These are phyloP conservation scores for Colletotrichum tofieldiae DNA, from an alignment of 2,329 filamentous ascomycete species.

Conservation along the genomic window DNA sequence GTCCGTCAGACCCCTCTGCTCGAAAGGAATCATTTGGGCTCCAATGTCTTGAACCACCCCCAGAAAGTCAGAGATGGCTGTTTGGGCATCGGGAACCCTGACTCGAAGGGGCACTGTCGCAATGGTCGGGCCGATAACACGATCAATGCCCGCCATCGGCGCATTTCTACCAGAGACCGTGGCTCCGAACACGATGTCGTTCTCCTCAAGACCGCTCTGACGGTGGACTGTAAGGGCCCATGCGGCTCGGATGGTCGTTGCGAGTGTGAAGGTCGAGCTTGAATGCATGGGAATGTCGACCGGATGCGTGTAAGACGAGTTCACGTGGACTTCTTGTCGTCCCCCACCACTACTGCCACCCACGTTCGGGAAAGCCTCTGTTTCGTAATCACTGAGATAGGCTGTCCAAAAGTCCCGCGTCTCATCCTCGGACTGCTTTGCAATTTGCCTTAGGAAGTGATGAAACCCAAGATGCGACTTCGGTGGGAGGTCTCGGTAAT, in stretches of 20 bases:
- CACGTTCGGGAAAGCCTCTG: neutral
- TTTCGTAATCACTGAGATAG: neutral
- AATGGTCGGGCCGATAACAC: slow-evolving; percentile 45
- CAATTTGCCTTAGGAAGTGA: neutral
- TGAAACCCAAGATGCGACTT: neutral
- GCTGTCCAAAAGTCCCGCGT: neutral
- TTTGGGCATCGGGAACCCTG: neutral
- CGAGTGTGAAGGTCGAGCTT: neutral
- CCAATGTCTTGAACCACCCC: slow-evolving; percentile 48
- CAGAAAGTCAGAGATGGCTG: slow-evolving; percentile 33
- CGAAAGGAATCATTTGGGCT: slow-evolving; percentile 47
- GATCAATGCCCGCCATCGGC: slow-evolving; percentile 43
- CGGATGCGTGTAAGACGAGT: neutral
- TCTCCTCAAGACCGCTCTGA: neutral
- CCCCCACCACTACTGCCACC: too few species aligned
- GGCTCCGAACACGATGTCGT: slow-evolving; percentile 47
- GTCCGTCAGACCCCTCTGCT: slow-evolving; percentile 50
- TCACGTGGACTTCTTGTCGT: neutral
- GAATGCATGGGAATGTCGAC: neutral
- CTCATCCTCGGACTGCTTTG: neutral
- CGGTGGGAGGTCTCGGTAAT: neutral
- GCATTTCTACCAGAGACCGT: slow-evolving; percentile 47
- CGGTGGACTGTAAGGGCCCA: slow-evolving; percentile 47
- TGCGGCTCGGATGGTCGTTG: slow-evolving; percentile 46
- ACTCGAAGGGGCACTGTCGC: slow-evolving; percentile 43